A percentile compares a stretch with the other conserved stretches of the same genome.
These are phyloP conservation scores for Melampsora abietis-canadensis DNA, from an alignment of 1,284 basidiomycete genomes.

Conservation along the genomic window DNA sequence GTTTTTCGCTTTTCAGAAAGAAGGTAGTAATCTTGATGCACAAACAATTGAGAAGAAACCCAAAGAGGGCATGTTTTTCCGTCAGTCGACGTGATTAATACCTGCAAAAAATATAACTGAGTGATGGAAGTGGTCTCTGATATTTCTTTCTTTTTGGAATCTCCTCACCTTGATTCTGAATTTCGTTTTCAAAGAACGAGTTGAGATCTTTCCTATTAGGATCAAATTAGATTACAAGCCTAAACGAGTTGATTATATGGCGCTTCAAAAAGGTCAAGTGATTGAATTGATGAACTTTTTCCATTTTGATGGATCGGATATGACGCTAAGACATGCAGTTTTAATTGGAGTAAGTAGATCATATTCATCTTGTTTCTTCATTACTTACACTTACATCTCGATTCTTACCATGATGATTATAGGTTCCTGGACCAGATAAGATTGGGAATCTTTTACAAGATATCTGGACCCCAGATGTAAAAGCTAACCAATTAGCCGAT, in stretches of 20 bases:
- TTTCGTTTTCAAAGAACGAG: conserved; percentile 62
- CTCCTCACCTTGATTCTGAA: background rate
- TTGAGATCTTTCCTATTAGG: conserved; percentile 75
- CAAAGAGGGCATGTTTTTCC: conserved; percentile 28
- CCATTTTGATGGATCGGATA: conserved; percentile 97
- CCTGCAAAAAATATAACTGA: background rate
- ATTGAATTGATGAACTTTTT: conserved; percentile 99
- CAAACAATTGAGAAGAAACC: conserved; percentile 46
- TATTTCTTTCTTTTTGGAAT: background rate
- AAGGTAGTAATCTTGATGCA: conserved; percentile 58
- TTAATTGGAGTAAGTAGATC: conserved; percentile 62
- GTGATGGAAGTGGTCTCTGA: background rate
- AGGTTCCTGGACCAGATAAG: conserved; percentile 74
- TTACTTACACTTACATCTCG: too few species aligned
- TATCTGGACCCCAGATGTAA: conserved; percentile 98
- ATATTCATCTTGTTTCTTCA: background rate
- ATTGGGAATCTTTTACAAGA: conserved; percentile 89
- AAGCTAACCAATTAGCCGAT: conserved; percentile 93
- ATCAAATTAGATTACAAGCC: conserved; percentile 94
- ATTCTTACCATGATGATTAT: background rate
- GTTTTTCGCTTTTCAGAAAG: conserved; percentile 80
- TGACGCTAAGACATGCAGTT: conserved; percentile 90
- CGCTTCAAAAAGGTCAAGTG: conserved; percentile 82
- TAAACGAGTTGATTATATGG: conserved; percentile 88
- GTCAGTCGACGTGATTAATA: conserved; percentile 7